Percentiles rank a stretch among this genome's conserved stretches.
Conservation (phyloP, 305 asterid species). For the Solanum hybrid region DNA sequence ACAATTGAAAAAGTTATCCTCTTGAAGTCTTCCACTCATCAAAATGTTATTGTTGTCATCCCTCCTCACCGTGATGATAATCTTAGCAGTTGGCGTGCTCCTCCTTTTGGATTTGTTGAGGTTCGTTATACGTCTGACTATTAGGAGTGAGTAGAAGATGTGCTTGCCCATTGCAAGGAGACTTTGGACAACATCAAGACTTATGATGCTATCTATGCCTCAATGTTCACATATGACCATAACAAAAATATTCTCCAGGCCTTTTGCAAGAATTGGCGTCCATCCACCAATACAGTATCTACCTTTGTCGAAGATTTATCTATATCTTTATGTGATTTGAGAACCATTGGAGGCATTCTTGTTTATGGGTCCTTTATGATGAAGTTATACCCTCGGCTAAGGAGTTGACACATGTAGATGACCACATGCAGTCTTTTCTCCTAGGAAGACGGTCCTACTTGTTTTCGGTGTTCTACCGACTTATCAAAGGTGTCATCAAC, state of each 20-base stretch:
- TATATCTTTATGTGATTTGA: not conserved
- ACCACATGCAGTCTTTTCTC: not conserved
- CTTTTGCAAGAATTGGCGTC: not conserved
- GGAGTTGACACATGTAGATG: not conserved
- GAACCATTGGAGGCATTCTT: not conserved
- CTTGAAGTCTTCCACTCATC: not conserved
- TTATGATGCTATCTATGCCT: not conserved
- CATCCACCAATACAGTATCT: not conserved
- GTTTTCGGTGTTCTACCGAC: not conserved
- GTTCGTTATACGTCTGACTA: not conserved
- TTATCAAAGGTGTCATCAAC: not conserved
- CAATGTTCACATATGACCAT: not conserved
- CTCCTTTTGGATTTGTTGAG: not conserved
- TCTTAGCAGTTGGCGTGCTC: not conserved
- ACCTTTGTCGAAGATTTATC: not conserved
- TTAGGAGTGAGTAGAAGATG: not conserved
- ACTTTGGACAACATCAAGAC: not conserved
- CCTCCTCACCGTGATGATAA: not conserved
- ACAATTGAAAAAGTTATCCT: not conserved
- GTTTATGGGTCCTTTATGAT: not conserved
- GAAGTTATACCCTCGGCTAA: not conserved
- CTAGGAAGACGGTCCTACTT: not conserved
- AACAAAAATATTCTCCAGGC: not conserved
- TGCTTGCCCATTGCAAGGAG: not conserved
- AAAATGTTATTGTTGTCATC: not conserved